Conservation (phyloP, 768 basidiomycete genomes). For the Tubosaeta brunneosetosa region DNA sequence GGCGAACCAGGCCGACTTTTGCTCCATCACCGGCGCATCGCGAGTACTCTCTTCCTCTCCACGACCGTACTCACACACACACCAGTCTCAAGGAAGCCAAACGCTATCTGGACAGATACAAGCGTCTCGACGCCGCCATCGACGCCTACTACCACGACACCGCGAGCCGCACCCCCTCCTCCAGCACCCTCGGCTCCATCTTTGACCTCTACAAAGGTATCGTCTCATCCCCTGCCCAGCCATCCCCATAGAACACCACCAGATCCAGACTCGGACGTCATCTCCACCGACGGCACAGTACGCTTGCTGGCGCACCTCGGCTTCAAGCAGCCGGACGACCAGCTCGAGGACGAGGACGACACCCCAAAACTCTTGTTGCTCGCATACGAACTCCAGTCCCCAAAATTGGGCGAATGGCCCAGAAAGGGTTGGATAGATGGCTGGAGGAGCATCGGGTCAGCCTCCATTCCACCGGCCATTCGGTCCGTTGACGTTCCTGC, state of each 20-base stretch:
- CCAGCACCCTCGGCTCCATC: slow-evolving; percentile 49
- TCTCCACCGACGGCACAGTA: slow-evolving; percentile 77
- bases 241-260: neutral
- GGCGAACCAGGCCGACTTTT: slow-evolving; percentile 55
- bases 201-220: slow-evolving; percentile 71
- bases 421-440: slow-evolving; percentile 73
- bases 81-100: slow-evolving; percentile 50
- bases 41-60: slow-evolving; percentile 33
- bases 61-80: neutral
- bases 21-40: slow-evolving; percentile 64
- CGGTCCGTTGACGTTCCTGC: slow-evolving; percentile 4
- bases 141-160: slow-evolving; percentile 65
- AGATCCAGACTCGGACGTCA: slow-evolving; percentile 50
- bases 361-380: slow-evolving; percentile 71
- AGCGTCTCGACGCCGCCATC: slow-evolving; percentile 65
- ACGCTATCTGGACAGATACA: slow-evolving; percentile 66
- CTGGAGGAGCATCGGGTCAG: slow-evolving; percentile 71
- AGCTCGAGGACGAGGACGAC: slow-evolving; percentile 68
- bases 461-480: slow-evolving; percentile 5
- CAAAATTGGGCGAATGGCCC: slow-evolving; percentile 66
- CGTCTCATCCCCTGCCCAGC: neutral
- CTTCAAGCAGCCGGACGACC: slow-evolving; percentile 36
- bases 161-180: slow-evolving; percentile 15
- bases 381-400: slow-evolving; percentile 78
- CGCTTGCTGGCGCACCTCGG: slow-evolving; percentile 47